Percentiles rank a stretch among this genome's conserved stretches.
Conservation (phyloP, 805 yeast genomes). For the Saccharomycopsis oosterbeekiorum region DNA sequence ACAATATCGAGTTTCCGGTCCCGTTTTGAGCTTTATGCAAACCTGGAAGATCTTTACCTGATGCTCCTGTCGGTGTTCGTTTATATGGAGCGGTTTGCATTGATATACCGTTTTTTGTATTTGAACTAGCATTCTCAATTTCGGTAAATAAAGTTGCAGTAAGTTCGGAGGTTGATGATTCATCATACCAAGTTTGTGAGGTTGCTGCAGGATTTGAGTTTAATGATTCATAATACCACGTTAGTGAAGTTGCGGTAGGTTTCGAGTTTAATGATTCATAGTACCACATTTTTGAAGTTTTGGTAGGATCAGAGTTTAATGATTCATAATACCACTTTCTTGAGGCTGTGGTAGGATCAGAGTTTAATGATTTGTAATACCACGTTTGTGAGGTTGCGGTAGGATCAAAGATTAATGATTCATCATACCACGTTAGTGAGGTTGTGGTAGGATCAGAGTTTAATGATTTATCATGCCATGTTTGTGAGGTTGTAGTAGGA, state of each 20-base stretch:
- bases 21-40: neutral
- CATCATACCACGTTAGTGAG: neutral
- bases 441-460: neutral
- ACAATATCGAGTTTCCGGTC: neutral
- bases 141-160: neutral
- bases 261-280: neutral
- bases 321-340: neutral
- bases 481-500: neutral
- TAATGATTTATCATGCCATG: neutral
- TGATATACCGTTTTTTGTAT: neutral
- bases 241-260: neutral
- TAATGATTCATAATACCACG: no score
- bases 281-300: neutral
- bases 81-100: constrained; percentile 1
- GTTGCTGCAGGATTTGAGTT: neutral
- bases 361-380: neutral
- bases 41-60: neutral
- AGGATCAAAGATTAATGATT: neutral
- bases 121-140: neutral
- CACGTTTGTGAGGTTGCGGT: neutral
- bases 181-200: neutral
- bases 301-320: neutral
- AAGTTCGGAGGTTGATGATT: neutral
- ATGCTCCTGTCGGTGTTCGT: neutral
- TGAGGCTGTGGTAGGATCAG: neutral